phyloP scores from a whole-genome alignment of 257 asterid species.

The Anisodus tanguticus region DNA sequence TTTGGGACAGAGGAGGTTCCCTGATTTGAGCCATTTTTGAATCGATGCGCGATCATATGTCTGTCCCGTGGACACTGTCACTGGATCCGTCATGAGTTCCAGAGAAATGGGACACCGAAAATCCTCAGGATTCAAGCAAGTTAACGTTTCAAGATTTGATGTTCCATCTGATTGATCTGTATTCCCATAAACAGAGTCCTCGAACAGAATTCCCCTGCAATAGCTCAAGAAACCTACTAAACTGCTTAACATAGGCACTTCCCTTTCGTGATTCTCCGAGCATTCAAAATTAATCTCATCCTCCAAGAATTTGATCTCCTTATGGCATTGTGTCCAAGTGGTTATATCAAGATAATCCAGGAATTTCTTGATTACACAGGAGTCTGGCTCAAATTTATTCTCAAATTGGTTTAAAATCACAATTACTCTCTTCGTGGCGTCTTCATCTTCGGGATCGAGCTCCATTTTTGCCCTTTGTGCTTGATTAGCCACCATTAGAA shows the following conservation, averaged over 20 bases:
- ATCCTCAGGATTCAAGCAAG: slow-evolving; percentile 66
- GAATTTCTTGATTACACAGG: slow-evolving; percentile 45
- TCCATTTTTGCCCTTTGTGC: slow-evolving; percentile 57
- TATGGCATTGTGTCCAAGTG: slow-evolving; percentile 68
- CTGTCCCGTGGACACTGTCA: slow-evolving; percentile 71
- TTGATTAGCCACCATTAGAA: slow-evolving; percentile 57
- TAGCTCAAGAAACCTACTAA: slow-evolving; percentile 65
- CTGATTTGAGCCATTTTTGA: slow-evolving; percentile 72
- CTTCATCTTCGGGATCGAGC: slow-evolving; percentile 55
- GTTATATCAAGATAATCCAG: slow-evolving; percentile 52
- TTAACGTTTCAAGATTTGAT: slow-evolving; percentile 42
- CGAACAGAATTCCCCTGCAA: slow-evolving; percentile 67
- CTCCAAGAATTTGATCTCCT: slow-evolving; percentile 56
- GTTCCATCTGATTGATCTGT: slow-evolving; percentile 49
- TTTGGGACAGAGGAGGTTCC: slow-evolving; percentile 68
- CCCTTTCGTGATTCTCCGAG: slow-evolving; percentile 45
- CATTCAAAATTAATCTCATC: slow-evolving; percentile 48
- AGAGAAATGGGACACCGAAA: slow-evolving; percentile 79
- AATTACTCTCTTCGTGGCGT: slow-evolving; percentile 51
- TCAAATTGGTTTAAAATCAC: slow-evolving; percentile 65
- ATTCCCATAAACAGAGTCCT: slow-evolving; percentile 44
- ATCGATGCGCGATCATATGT: slow-evolving; percentile 78
- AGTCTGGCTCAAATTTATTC: slow-evolving; percentile 61
- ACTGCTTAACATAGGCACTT: slow-evolving; percentile 54
- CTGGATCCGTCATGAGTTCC: slow-evolving; percentile 83